Percentiles rank a stretch among this genome's conserved stretches.
Conservation (phyloP, 2,329 filamentous ascomycete genomes). For the Davidsoniella eucalypti region DNA sequence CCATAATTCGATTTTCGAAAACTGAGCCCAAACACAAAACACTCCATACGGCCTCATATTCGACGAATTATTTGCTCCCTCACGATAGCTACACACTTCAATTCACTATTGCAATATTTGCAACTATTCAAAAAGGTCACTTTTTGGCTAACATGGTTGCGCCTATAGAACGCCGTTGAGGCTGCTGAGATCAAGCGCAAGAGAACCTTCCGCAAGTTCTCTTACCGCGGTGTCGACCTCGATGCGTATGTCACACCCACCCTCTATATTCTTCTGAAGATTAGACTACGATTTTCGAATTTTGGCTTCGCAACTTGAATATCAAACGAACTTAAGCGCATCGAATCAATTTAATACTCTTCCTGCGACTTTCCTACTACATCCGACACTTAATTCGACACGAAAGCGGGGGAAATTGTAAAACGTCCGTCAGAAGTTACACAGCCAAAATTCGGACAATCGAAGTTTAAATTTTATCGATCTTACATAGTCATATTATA, state of each 20-base stretch:
- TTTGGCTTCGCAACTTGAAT: too few species aligned
- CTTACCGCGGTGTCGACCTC: slow-evolving; percentile 98
- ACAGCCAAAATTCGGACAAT: too few species aligned
- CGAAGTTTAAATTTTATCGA: too few species aligned
- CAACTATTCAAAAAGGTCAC: slow-evolving; percentile 2
- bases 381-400: background rate
- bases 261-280: background rate
- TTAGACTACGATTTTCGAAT: too few species aligned
- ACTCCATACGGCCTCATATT: slow-evolving; percentile 13
- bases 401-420: too few species aligned
- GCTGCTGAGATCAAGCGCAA: slow-evolving; percentile 99
- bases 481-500: too few species aligned
- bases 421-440: too few species aligned
- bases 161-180: slow-evolving; percentile 75
- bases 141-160: slow-evolving; percentile 9
- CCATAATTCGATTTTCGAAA: slow-evolving; percentile 10
- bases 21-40: slow-evolving; percentile 15
- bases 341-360: background rate
- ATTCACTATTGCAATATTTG: background rate
- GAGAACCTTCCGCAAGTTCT: slow-evolving; percentile 99
- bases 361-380: background rate
- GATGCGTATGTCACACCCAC: slow-evolving; percentile 61
- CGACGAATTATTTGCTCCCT: slow-evolving; percentile 4
- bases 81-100: slow-evolving; percentile 1
- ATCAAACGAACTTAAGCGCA: background rate